phyloP scores from a whole-genome alignment of 139 green algal genomes.

The Mychonastes homosphaera region DNA sequence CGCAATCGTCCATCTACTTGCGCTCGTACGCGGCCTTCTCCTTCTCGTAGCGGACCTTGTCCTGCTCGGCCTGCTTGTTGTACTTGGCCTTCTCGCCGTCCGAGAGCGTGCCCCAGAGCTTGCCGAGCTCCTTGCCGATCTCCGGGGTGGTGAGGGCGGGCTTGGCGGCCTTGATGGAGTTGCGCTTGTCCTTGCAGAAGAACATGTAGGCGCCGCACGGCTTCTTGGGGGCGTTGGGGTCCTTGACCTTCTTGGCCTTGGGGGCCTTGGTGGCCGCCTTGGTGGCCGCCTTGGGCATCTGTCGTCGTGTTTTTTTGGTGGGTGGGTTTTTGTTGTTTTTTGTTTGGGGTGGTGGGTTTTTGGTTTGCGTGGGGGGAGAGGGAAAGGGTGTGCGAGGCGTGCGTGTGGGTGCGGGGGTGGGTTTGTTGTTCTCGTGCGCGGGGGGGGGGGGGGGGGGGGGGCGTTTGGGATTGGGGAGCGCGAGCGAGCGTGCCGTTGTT shows the following conservation, averaged over 20 bases:
- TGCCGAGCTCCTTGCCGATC: conserved; percentile 34
- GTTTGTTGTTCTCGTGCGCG: no score
- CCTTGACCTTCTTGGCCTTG: conserved; percentile 17
- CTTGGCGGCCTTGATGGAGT: neutral
- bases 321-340: no score
- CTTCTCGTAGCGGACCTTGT: conserved; percentile 43
- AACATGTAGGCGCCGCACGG: conserved; percentile 55
- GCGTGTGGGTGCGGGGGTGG: no score
- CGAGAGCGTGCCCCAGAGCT: conserved; percentile 31
- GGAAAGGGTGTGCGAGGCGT: no score
- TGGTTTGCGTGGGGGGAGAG: no score
- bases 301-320: no score
- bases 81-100: conserved; percentile 38
- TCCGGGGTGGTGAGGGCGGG: conserved; percentile 6
- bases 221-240: conserved; percentile 28
- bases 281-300: no score
- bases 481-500: no score
- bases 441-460: no score
- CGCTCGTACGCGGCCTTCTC: neutral
- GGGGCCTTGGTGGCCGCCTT: conserved; percentile 10
- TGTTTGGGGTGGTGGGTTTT: no score
- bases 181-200: conserved; percentile 49
- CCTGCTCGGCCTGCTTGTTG: conserved; percentile 27
- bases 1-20: no score
- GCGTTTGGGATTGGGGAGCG: no score